Base-by-base conservation (phyloP, 2,329 filamentous ascomycete species). In the Xylariaceae sp. region DNA sequence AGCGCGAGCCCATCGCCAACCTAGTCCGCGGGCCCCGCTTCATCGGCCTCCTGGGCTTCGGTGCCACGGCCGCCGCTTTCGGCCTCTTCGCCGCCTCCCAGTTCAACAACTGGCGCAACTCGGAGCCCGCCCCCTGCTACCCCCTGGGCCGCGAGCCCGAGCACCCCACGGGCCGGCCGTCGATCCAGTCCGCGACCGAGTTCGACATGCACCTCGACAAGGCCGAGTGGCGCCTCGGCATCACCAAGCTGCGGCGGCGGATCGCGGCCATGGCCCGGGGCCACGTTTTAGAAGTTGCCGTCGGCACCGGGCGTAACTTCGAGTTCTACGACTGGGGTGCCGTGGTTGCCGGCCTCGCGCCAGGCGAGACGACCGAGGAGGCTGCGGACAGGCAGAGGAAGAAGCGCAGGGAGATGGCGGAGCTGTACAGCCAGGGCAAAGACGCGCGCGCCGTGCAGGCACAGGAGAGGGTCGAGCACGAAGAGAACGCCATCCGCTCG, bases 241-340 rank as follows among this genome's bases (percentile, higher is more conserved):
- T 83, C 49, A 70, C 65, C 4, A 62, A 60, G 15, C 60, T 81
- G 38, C 71, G 80, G 9, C 64, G 64, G 38, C 62, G 64, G 17
- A 63, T 84, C 19, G 73, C 72, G 2, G 54, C 60, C 11, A 58
- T 62, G 24, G 78, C 74, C 4, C 57, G 57, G 0, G 80, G 80
- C 2, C 66, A 80, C 56, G 79, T 83, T 11, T 69, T 83, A 24
- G 80, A 83, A 59, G 68, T 83, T 11, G 79, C 78, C 15, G 71
- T 83, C 42, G 80, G 80, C 15, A 81, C 79, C 3, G 80, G 80
- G 3, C 68, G 80, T 11, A 84, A 83, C 52, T 55, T 83, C 13
- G 65, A 69, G 30, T 78, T 73, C 58, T 82, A 82, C 56, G 65
- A 74, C 53, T 83, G 78, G 78, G 66, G 64, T 16, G 38, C 33